phyloP scores from a whole-genome alignment of 306 rosid genomes.

The Prunus fruticosa region DNA sequence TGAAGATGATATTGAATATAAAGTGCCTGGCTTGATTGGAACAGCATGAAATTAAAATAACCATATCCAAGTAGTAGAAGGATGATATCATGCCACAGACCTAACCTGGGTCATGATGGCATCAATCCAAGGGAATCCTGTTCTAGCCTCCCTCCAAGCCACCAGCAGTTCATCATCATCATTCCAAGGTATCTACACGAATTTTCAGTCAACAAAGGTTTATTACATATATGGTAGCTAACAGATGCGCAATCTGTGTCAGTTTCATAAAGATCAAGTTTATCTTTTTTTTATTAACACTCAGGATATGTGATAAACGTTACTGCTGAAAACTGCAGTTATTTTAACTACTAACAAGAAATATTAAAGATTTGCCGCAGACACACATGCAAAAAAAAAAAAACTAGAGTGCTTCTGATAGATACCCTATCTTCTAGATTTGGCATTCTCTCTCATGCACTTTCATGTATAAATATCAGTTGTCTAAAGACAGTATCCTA shows the following conservation, averaged over 20 bases:
- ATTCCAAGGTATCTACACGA: constrained; percentile 82
- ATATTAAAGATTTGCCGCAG: neutral
- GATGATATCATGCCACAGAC: constrained; percentile 14
- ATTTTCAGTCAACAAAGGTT: neutral
- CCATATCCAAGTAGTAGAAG: neutral
- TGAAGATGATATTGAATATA: neutral
- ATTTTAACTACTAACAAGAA: neutral
- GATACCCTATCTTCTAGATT: neutral
- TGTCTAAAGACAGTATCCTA: neutral
- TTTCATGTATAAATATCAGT: neutral
- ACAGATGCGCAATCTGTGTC: too few species aligned
- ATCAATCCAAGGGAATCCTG: constrained; percentile 98
- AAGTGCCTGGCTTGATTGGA: neutral
- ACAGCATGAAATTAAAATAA: neutral
- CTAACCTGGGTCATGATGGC: constrained; percentile 94
- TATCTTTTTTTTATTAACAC: neutral
- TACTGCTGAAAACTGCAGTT: neutral
- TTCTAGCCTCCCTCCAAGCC: constrained; percentile 87
- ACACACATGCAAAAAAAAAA: neutral
- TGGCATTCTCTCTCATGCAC: neutral
- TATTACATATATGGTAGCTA: neutral
- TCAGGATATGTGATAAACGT: neutral
- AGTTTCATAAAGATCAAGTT: neutral
- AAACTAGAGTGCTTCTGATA: neutral
- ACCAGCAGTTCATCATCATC: constrained; percentile 62